These are phyloP conservation scores for Neophaeococcomyces mojaviensis DNA, from an alignment of 2,329 filamentous ascomycete species.

Conservation along the genomic window DNA sequence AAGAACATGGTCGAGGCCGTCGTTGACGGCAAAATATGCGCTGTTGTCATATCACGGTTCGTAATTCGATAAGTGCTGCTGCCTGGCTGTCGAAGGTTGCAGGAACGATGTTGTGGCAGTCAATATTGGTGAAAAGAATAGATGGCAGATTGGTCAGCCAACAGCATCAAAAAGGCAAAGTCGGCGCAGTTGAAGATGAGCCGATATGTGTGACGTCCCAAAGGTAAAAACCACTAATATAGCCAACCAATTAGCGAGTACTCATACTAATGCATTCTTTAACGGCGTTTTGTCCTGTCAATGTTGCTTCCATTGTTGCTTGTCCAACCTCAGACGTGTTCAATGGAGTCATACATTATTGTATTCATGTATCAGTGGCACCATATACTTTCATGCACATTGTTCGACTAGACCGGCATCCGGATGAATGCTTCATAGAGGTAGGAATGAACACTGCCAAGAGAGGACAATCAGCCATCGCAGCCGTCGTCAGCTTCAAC, in stretches of 20 bases:
- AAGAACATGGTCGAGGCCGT: constrained; percentile 41
- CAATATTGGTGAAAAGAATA: not conserved
- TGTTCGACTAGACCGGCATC: too few relatives aligned
- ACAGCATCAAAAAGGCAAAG: not conserved
- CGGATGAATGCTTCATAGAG: too few relatives aligned
- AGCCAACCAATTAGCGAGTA: not conserved
- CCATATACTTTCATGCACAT: too few relatives aligned
- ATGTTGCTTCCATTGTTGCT: too few relatives aligned
- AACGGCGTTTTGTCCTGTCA: too few relatives aligned
- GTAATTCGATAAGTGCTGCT: not conserved
- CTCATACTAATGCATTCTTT: constrained; percentile 1
- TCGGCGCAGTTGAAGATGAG: not conserved
- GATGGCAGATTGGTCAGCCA: constrained; percentile 6
- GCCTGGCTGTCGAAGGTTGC: not conserved
- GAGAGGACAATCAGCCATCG: too few relatives aligned
- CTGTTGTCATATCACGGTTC: constrained; percentile 32
- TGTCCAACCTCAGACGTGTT: too few relatives aligned
- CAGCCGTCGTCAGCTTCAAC: constrained; percentile 3
- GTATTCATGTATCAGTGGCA: too few relatives aligned
- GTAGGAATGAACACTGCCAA: too few relatives aligned
- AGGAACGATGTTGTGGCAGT: not conserved
- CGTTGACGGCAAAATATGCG: constrained; percentile 33
- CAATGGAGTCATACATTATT: too few relatives aligned
- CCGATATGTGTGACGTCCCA: constrained; percentile 5
- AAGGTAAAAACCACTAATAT: not conserved